Percentiles rank a stretch among this genome's conserved stretches.
phyloP scores from a whole-genome alignment of 176 grass and related monocot genomes.

The bread wheat (Triticum aestivum) region IWGSC_CS_RefSeq_v2.1 NC_057800.1:455963701-455964200 shows the following conservation, averaged over 20 bases:
- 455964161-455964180: conserved; percentile 6
- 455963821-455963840: background rate
- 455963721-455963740: conserved; percentile 87
- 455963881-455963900: background rate
- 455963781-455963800: conserved; percentile 65
- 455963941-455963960: background rate
- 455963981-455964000: background rate
- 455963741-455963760: conserved; percentile 81
- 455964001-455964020: background rate
- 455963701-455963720: conserved; percentile 72
- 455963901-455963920: background rate
- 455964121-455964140: conserved; percentile 9
- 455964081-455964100: background rate
- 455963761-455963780: conserved; percentile 83
- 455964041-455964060: conserved; percentile 2
- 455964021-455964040: background rate
- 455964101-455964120: background rate
- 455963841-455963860: conserved; percentile 12
- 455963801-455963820: background rate
- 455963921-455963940: conserved; percentile 4
- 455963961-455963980: background rate
- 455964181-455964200: conserved; percentile 85
- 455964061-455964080: background rate
- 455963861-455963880: background rate
- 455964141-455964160: background rate